Evolutionary conservation across 768 basidiomycete genomes (phyloP), one percentile per base, ranked within the genome.

Genomic region (Lactifluus rugatus): DNA sequence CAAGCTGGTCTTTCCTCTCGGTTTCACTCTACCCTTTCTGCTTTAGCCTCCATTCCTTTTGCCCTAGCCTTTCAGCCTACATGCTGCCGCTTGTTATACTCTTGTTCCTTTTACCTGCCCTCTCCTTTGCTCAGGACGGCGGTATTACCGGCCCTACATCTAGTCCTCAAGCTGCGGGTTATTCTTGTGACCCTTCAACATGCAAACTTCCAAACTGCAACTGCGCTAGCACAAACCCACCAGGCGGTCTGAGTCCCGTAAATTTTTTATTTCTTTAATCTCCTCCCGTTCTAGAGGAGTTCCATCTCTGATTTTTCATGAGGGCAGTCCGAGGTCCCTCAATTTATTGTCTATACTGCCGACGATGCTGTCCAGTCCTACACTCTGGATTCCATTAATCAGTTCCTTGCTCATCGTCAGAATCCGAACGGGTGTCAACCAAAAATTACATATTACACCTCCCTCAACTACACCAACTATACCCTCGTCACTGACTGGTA

Each of bases 341-440:
- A 78, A 70, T 89, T 87, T 66, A 72, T 87, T 63, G 80, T 87
- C 41, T 86, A 83, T 74, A 86, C 83, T 49, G 87, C 87, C 32
- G 84, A 87, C 65, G 85, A 87, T 70, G 87, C 88, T 23, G 66
- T 89, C 28, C 86, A 89, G 69, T 80, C 80, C 1, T 91, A 89
- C 71, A 88, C 86, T 5, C 70, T 87, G 62, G 82, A 87, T 65
- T 69, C 86, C 5, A 75, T 89, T 62, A 86, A 89, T 67, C 81
- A 84, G 64, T 85, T 91, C 72, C 76, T 88, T 51, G 84, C 78
- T 3, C 81, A 85, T 2, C 82, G 88, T 48, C 77, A 79, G 66
- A 88, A 88, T 65, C 87, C 87, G 32, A 88, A 89, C 62, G 84
- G 86, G 16, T 90, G 88, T 69, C 62, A 68, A n/a, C 78, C 81